Base-by-base conservation (phyloP, 257 asterid species). In the Agastache rugosa region DNA sequence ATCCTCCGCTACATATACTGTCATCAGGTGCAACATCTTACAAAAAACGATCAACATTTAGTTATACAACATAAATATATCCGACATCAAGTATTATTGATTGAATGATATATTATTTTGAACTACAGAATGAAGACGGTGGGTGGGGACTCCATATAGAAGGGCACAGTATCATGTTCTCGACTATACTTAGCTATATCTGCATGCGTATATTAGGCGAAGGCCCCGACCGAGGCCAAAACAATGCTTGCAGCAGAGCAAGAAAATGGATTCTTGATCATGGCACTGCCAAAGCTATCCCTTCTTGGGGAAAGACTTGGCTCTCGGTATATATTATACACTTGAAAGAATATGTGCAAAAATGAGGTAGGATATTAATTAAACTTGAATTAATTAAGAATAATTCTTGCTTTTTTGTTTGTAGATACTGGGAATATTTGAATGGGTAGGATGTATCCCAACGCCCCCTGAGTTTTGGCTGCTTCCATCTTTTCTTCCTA, bases 381-480 rank as follows among this genome's bases (percentile, higher is more conserved):
- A n/a, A n/a, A n/a, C n/a, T n/a, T n/a, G n/a, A n/a, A n/a, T 15
- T 75, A 25, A 0, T 56, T 11, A 15, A 2, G 11, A n/a, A n/a
- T n/a, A 59, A 41, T 31, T 27, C 9, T 37, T 70, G 23, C 11
- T 23, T 65, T 6, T 44, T 19, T 44, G 16, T 25, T 71, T 7
- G 12, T 63, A 90, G 93, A 90, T 90, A 48, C 71, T 90, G 29
- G 96, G 96, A 79, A 75, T 88, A 3, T 88, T 74, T 66, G 94
- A 86, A 1, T 90, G 94, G 94, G 72, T 87, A 5, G 96, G 96
- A 67, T 83, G 85, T 75, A 90, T 88, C 45, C 94, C 96, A 2
- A 85, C 88, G 92, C 92, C 96, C 4, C 96, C 96, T n/a, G 96
- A 90, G 8, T 88, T 88, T 65, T 90, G 94, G 94, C 79, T 90